Conservation (phyloP, 805 yeast genomes). For the Teunomyces barrocoloradensis region DNA sequence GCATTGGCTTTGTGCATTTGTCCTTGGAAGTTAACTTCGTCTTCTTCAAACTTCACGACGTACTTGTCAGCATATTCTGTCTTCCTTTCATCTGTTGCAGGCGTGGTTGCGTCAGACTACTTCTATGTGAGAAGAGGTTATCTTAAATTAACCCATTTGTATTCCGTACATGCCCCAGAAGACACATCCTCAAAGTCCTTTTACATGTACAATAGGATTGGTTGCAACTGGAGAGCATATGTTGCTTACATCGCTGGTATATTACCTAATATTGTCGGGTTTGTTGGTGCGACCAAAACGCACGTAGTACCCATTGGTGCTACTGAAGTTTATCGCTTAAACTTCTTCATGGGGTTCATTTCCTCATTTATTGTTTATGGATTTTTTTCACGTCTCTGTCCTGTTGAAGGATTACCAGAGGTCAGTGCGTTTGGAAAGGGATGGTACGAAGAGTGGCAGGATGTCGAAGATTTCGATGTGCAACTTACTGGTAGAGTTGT, state of each 20-base stretch:
- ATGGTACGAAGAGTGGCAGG: slow-evolving; percentile 62
- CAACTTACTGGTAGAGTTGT: slow-evolving; percentile 19
- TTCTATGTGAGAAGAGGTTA: slow-evolving; percentile 69
- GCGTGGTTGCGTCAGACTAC: slow-evolving; percentile 69
- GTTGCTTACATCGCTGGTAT: slow-evolving; percentile 79
- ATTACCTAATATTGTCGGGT: slow-evolving; percentile 81
- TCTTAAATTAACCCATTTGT: slow-evolving; percentile 62
- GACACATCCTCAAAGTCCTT: slow-evolving; percentile 25
- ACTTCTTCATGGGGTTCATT: slow-evolving; percentile 74
- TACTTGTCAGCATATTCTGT: slow-evolving; percentile 80
- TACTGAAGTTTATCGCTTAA: slow-evolving; percentile 64
- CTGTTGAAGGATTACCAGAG: slow-evolving; percentile 41
- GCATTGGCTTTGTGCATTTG: slow-evolving; percentile 65
- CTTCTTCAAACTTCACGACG: slow-evolving; percentile 73
- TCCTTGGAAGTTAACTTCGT: slow-evolving; percentile 78
- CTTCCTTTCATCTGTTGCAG: slow-evolving; percentile 80
- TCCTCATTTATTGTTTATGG: slow-evolving; percentile 56
- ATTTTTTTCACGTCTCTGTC: slow-evolving; percentile 49
- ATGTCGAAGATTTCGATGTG: slow-evolving; percentile 61
- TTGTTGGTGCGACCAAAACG: slow-evolving; percentile 79
- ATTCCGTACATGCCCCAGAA: slow-evolving; percentile 42
- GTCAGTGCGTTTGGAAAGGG: slow-evolving; percentile 46
- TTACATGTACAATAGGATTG: slow-evolving; percentile 62
- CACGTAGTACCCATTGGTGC: slow-evolving; percentile 75
- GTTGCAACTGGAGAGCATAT: slow-evolving; percentile 82